phyloP scores from a whole-genome alignment of 192 early-diverging fungal species.

The Rhizophagus clarus region DNA sequence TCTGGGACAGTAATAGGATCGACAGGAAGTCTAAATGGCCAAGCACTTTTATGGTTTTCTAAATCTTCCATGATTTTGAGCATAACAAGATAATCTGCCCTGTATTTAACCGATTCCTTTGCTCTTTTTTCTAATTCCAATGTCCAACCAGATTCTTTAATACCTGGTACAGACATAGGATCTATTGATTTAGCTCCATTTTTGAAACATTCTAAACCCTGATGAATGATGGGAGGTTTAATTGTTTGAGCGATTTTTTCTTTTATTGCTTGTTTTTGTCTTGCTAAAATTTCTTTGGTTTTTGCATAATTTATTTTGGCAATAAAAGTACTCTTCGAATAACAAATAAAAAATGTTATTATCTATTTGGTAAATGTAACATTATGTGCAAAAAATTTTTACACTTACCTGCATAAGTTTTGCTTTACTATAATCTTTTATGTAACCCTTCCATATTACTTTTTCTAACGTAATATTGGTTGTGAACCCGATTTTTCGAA shows the following conservation, averaged over 20 bases:
- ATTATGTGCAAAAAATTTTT: neutral
- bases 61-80: conserved; percentile 77
- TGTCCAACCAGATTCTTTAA: conserved; percentile 93
- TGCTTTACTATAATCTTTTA: conserved; percentile 99
- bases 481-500: conserved; percentile 99
- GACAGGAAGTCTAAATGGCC: conserved; percentile 96
- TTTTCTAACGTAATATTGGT: conserved; percentile 95
- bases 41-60: conserved; percentile 74
- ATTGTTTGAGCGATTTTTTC: conserved; percentile 81
- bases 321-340: conserved; percentile 82
- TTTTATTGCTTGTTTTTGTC: conserved; percentile 79
- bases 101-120: conserved; percentile 44
- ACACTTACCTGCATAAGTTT: conserved; percentile 86
- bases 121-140: conserved; percentile 75
- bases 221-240: conserved; percentile 75
- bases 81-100: conserved; percentile 68
- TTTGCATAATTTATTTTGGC: conserved; percentile 86
- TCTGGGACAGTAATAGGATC: conserved; percentile 85
- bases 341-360: too few relatives aligned
- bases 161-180: conserved; percentile 85
- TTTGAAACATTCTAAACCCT: conserved; percentile 75
- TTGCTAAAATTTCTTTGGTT: conserved; percentile 69
- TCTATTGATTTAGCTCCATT: conserved; percentile 63
- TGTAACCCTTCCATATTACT: conserved; percentile 94
- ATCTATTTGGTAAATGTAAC: too few relatives aligned